A percentile compares a stretch with the other conserved stretches of the same genome.
Conservation (phyloP, 257 asterid genomes). For the Sherardia arvensis region DNA sequence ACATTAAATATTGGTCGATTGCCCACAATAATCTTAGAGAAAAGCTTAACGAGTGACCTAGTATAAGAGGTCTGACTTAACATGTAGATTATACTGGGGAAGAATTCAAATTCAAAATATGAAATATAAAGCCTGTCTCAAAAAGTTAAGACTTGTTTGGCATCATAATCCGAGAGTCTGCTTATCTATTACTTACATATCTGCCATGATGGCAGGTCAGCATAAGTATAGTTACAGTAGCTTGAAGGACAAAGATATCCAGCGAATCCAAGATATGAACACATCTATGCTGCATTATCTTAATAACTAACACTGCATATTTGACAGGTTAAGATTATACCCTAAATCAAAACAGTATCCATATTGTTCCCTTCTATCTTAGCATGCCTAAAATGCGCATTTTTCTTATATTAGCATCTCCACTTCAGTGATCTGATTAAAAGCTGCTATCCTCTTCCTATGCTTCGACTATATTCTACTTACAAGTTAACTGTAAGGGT, state of each 20-base stretch:
- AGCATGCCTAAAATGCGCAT: background rate
- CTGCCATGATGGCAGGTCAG: background rate
- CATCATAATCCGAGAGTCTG: background rate
- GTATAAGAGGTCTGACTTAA: background rate
- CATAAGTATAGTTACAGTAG: background rate
- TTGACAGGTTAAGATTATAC: background rate
- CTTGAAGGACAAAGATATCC: background rate
- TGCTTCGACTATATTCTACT: background rate
- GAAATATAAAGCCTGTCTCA: background rate
- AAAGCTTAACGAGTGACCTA: background rate
- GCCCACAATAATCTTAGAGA: background rate
- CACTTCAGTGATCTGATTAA: too few relatives aligned
- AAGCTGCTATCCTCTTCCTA: too few relatives aligned
- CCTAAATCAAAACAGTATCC: background rate
- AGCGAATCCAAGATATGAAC: background rate
- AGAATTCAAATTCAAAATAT: background rate
- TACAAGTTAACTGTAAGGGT: background rate
- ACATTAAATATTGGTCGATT: background rate
- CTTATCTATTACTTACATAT: background rate
- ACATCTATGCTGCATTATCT: background rate
- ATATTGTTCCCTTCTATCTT: background rate
- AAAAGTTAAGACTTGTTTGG: too few relatives aligned
- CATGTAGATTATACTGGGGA: background rate
- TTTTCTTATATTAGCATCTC: background rate
- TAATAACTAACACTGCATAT: background rate